Conservation (phyloP, 2,329 filamentous ascomycete species). For the Dryadomyces quercus-mongolicae region DNA sequence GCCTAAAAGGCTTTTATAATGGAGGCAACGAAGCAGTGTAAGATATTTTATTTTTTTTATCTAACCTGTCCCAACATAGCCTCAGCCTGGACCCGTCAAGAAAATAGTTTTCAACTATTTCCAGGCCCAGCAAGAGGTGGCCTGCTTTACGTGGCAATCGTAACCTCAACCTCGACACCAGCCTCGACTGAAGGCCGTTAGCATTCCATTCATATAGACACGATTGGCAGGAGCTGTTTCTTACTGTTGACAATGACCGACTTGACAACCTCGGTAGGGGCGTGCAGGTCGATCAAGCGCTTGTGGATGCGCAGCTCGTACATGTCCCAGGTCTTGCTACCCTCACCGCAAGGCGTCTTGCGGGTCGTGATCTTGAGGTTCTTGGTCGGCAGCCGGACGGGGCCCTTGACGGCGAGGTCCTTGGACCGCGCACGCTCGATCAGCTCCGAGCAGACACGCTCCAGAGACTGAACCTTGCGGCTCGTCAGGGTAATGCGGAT, state of each 20-base stretch:
- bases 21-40: too few relatives aligned
- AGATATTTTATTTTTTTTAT: too few relatives aligned
- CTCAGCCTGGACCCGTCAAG: too few relatives aligned
- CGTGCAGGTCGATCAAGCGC: slow-evolving; percentile 93
- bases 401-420: slow-evolving; percentile 96
- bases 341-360: slow-evolving; percentile 99
- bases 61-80: too few relatives aligned
- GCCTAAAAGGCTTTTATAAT: too few relatives aligned
- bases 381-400: slow-evolving; percentile 95
- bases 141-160: slow-evolving; percentile 54
- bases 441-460: slow-evolving; percentile 97
- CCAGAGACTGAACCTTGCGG: slow-evolving; percentile 88
- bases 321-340: slow-evolving; percentile 89
- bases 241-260: slow-evolving; percentile 81
- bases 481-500: slow-evolving; percentile 85
- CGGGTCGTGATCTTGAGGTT: slow-evolving; percentile 92
- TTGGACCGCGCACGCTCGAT: slow-evolving; percentile 98
- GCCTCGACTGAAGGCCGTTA: slow-evolving; percentile 48
- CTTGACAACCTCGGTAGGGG: slow-evolving; percentile 95
- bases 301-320: slow-evolving; percentile 99
- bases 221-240: not conserved
- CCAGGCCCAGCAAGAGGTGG: too few relatives aligned
- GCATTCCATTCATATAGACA: not conserved
- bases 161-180: slow-evolving; percentile 87
- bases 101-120: too few relatives aligned